A percentile compares a stretch with the other conserved stretches of the same genome.
phyloP scores from a whole-genome alignment of 2,329 filamentous ascomycete species.

The Paraphaeosphaeria minitans region DNA sequence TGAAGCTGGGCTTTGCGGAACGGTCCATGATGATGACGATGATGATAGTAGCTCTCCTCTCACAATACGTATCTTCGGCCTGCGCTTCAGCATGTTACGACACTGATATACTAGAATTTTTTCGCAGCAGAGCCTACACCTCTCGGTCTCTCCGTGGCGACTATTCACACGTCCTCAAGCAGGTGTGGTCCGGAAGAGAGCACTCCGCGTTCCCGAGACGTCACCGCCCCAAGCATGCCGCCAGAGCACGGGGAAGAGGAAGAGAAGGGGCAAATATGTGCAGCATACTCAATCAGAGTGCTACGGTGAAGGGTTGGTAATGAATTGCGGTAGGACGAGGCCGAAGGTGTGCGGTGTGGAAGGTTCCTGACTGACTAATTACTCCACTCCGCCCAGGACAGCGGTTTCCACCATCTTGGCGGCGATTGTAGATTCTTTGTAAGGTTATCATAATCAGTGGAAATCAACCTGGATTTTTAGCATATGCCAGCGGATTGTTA shows the following conservation, averaged over 20 bases:
- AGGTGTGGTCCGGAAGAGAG: slow-evolving; percentile 4
- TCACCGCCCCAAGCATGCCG: slow-evolving; percentile 15
- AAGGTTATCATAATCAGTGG: not conserved
- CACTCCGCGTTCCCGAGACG: slow-evolving; percentile 12
- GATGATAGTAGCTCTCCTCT: not conserved
- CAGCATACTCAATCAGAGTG: slow-evolving; percentile 3
- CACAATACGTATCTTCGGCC: not conserved
- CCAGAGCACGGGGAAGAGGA: not conserved
- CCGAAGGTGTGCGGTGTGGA: not conserved
- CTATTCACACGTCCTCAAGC: not conserved
- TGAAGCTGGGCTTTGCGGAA: slow-evolving; percentile 33
- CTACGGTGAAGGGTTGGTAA: slow-evolving; percentile 10
- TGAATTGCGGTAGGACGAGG: slow-evolving; percentile 1
- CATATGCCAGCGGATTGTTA: not conserved
- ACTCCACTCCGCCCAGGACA: not conserved
- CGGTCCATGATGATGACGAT: slow-evolving; percentile 28
- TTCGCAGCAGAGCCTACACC: not conserved
- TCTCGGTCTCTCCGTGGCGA: not conserved
- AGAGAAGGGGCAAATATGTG: slow-evolving; percentile 9
- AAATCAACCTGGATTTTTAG: not conserved
- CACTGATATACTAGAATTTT: not conserved
- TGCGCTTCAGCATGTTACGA: not conserved
- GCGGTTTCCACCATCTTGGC: not conserved
- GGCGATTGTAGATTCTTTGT: not conserved
- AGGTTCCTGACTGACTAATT: slow-evolving; percentile 4